Evolutionary conservation across 2,329 filamentous ascomycete genomes (phyloP).

Genomic region (Cercospora sojina): DNA sequence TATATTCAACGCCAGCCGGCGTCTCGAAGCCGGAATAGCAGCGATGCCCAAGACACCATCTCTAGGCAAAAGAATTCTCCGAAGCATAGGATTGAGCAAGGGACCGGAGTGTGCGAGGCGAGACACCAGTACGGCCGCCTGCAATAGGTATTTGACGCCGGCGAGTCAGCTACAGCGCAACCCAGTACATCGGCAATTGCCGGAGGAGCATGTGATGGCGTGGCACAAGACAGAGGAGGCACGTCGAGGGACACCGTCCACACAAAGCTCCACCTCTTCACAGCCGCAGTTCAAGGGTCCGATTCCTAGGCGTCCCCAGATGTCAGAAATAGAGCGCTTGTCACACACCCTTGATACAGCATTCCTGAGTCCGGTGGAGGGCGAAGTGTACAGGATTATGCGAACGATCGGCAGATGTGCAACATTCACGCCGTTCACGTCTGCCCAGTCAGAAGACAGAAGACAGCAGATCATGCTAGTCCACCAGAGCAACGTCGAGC

Average conservation of each 20-base stretch:
- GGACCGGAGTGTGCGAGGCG: background rate
- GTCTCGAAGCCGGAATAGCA: conserved; percentile 1
- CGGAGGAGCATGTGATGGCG: conserved; percentile 5
- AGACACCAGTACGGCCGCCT: background rate
- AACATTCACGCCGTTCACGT: conserved; percentile 8
- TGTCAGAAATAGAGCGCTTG: background rate
- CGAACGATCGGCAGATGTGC: conserved; percentile 7
- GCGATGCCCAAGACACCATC: background rate
- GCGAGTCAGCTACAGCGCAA: background rate
- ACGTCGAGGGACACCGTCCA: background rate
- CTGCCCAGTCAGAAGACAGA: background rate
- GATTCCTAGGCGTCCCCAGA: background rate
- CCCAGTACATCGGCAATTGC: conserved; percentile 4
- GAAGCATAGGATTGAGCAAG: background rate
- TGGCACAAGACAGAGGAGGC: background rate
- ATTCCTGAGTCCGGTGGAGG: conserved; percentile 8
- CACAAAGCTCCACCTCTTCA: background rate
- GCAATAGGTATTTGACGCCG: background rate
- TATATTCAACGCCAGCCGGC: conserved; percentile 4
- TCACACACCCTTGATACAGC: background rate
- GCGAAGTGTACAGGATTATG: conserved; percentile 13
- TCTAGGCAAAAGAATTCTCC: background rate
- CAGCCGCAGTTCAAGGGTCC: conserved; percentile 5
- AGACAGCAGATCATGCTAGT: conserved; percentile 11
- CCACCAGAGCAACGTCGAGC: conserved; percentile 4